Percentiles rank a stretch among this genome's conserved stretches.
phyloP scores from a whole-genome alignment of 306 rosid genomes.

The Vicia faba region DNA sequence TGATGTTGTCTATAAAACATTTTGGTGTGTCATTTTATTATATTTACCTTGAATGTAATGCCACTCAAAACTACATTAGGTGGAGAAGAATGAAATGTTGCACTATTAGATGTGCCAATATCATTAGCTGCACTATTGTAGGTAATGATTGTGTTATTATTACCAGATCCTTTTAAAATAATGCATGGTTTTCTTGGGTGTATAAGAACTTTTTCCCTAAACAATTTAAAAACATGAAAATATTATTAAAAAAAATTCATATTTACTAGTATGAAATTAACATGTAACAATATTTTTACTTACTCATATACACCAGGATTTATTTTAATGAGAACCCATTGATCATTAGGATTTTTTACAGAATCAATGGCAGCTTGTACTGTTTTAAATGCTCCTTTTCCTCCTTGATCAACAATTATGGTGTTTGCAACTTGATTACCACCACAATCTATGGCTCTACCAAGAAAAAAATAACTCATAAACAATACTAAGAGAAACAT shows the following conservation, averaged over 20 bases:
- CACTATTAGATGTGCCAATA: not conserved
- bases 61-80: slow-evolving; percentile 16
- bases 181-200: not conserved
- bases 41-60: not conserved
- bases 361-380: slow-evolving; percentile 56
- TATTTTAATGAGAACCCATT: slow-evolving; percentile 42
- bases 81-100: slow-evolving; percentile 18
- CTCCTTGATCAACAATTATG: slow-evolving; percentile 32
- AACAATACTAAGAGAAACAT: slow-evolving; percentile 14
- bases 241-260: not conserved
- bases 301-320: slow-evolving; percentile 32
- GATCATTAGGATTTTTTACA: slow-evolving; percentile 19
- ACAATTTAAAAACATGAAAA: not conserved
- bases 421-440: slow-evolving; percentile 2
- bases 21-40: not conserved
- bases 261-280: not conserved
- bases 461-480: not conserved
- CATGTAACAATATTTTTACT: not conserved
- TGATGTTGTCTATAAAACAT: too few species aligned
- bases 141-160: not conserved
- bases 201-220: slow-evolving; percentile 1
- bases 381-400: slow-evolving; percentile 38
- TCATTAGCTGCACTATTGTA: not conserved
- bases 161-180: not conserved
- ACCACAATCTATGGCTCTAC: slow-evolving; percentile 25